Percentiles rank a stretch among this genome's conserved stretches.
Conservation (phyloP, 2,329 filamentous ascomycete species). For the Cladophialophora immunda region DNA sequence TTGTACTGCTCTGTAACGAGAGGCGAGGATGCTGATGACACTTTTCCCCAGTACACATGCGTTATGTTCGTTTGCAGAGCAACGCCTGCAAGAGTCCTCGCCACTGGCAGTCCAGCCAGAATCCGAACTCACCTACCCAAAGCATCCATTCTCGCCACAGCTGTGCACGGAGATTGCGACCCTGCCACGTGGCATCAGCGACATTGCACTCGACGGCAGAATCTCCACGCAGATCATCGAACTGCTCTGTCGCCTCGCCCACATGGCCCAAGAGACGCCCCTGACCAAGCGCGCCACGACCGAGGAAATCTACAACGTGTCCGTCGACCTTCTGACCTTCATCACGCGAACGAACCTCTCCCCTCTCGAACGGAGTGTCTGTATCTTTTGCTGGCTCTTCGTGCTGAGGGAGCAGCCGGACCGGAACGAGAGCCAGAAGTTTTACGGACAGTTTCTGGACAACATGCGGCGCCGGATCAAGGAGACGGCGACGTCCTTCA, state of each 20-base stretch:
- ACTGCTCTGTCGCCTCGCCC: slow-evolving; percentile 6
- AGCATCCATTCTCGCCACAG: slow-evolving; percentile 9
- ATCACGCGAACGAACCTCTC: slow-evolving; percentile 2
- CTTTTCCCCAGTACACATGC: slow-evolving; percentile 6
- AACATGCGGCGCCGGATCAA: slow-evolving; percentile 1
- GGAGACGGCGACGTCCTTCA: not conserved
- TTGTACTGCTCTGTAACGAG: not conserved
- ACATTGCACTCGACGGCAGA: slow-evolving; percentile 11
- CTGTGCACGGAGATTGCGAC: slow-evolving; percentile 17
- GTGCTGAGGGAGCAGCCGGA: not conserved
- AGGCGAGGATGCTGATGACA: not conserved
- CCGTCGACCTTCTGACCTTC: slow-evolving; percentile 10
- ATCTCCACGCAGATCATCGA: slow-evolving; percentile 15
- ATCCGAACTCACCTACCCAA: slow-evolving; percentile 10
- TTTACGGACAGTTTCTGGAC: slow-evolving; percentile 12
- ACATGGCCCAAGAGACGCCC: slow-evolving; percentile 13
- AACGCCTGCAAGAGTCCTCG: slow-evolving; percentile 10
- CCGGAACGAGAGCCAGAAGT: slow-evolving; percentile 13
- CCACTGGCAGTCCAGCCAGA: slow-evolving; percentile 1
- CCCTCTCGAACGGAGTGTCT: slow-evolving; percentile 8
- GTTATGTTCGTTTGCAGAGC: slow-evolving; percentile 11
- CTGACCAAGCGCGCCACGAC: slow-evolving; percentile 14
- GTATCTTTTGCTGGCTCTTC: slow-evolving; percentile 12
- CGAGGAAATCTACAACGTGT: slow-evolving; percentile 8
- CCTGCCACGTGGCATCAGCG: slow-evolving; percentile 12